Evolutionary conservation across 352 stramenopile species (phyloP).

Genomic region (Phytophthora pinifolia): DNA sequence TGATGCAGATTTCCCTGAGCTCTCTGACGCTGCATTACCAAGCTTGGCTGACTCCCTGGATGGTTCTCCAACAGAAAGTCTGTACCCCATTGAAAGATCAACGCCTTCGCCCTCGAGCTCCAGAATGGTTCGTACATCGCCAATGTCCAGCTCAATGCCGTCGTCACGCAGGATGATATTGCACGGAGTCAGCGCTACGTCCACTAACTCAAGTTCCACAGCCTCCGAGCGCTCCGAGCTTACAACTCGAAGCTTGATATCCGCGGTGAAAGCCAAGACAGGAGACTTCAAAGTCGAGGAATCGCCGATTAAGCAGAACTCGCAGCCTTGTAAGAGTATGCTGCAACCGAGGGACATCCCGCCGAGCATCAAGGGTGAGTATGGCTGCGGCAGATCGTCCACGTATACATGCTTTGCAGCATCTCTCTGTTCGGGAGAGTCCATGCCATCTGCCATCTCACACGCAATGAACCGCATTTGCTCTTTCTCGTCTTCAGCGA

Average conservation of each 20-base stretch:
- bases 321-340: conserved; percentile 53
- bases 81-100: conserved; percentile 77
- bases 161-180: conserved; percentile 60
- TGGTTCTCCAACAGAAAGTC: conserved; percentile 51
- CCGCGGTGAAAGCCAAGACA: conserved; percentile 80
- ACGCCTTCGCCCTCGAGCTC: conserved; percentile 87
- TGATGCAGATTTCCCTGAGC: conserved; percentile 30
- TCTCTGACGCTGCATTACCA: conserved; percentile 8
- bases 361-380: conserved; percentile 66
- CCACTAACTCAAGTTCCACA: conserved; percentile 69
- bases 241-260: conserved; percentile 61
- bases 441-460: conserved; percentile 37
- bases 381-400: conserved; percentile 62
- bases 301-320: conserved; percentile 83
- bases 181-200: conserved; percentile 83
- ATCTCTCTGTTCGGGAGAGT: conserved; percentile 64
- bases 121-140: conserved; percentile 73
- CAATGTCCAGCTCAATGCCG: conserved; percentile 74
- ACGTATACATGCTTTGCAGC: conserved; percentile 43
- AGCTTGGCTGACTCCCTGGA: conserved; percentile 23
- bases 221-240: conserved; percentile 68
- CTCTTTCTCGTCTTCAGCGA: conserved; percentile 69
- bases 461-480: conserved; percentile 74
- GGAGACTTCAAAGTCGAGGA: conserved; percentile 69
- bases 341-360: conserved; percentile 55